These are phyloP conservation scores for Alternaria sp. DNA, from an alignment of 2,329 filamentous ascomycete genomes.

Conservation along the genomic window DNA sequence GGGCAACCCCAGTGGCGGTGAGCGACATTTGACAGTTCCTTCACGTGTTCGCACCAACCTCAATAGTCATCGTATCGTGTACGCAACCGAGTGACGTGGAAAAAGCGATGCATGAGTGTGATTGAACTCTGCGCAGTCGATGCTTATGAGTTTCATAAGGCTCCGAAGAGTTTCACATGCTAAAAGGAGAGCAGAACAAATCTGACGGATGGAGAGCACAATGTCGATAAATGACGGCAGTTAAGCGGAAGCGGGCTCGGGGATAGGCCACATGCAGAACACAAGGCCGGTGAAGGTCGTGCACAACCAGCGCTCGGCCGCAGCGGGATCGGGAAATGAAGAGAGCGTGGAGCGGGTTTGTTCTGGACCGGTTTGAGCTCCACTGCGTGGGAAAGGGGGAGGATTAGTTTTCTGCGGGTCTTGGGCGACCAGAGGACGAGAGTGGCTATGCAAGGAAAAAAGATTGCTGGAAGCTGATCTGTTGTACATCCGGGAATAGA, in stretches of 20 bases:
- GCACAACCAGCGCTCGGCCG: constrained; percentile 41
- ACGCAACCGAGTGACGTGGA: neutral
- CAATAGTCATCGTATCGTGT: constrained; percentile 13
- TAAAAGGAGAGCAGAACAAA: constrained; percentile 12
- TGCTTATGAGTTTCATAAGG: constrained; percentile 6
- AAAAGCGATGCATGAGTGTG: constrained; percentile 1
- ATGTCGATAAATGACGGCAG: constrained; percentile 21
- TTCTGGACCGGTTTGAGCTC: constrained; percentile 27
- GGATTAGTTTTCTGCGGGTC: constrained; percentile 17
- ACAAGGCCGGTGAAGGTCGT: constrained; percentile 25
- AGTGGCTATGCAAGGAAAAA: neutral
- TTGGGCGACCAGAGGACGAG: constrained; percentile 7
- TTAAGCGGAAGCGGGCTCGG: constrained; percentile 17
- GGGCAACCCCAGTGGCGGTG: constrained; percentile 17
- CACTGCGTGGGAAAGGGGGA: constrained; percentile 25
- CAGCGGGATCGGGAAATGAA: constrained; percentile 44
- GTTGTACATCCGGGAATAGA: neutral
- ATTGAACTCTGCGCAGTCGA: neutral
- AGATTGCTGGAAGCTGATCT: neutral
- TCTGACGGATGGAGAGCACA: constrained; percentile 23
- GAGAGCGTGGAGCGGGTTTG: constrained; percentile 25
- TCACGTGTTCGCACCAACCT: constrained; percentile 11
- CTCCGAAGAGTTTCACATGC: constrained; percentile 3
- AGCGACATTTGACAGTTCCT: constrained; percentile 20
- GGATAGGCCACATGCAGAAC: constrained; percentile 24